Conservation (phyloP, 129 eudicot species). For the carrot (Daucus carota) region DNA sequence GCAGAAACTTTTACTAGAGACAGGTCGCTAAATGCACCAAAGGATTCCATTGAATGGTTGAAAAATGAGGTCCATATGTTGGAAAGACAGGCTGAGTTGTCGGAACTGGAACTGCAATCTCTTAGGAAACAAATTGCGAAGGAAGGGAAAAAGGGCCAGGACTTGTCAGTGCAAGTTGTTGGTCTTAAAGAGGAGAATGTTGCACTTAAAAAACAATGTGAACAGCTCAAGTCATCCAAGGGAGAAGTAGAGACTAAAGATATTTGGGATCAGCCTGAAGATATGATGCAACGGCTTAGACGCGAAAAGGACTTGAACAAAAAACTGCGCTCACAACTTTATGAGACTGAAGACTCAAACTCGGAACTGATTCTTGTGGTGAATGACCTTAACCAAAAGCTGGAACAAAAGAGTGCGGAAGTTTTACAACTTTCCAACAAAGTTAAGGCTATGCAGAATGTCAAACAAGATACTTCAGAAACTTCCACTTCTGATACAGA, state of each 20-base stretch:
- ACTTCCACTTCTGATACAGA: slow-evolving; percentile 16
- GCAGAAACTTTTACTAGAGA: slow-evolving; percentile 25
- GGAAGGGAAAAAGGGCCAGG: slow-evolving; percentile 70
- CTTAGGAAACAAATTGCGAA: slow-evolving; percentile 72
- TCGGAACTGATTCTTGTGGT: slow-evolving; percentile 52
- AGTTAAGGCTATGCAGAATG: slow-evolving; percentile 21
- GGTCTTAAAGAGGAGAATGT: slow-evolving; percentile 51
- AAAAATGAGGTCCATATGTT: slow-evolving; percentile 38
- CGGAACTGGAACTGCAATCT: slow-evolving; percentile 73
- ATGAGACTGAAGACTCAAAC: slow-evolving; percentile 65
- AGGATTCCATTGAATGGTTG: slow-evolving; percentile 24
- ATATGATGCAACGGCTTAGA: slow-evolving; percentile 34
- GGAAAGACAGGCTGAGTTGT: slow-evolving; percentile 66
- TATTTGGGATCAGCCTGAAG: slow-evolving; percentile 23
- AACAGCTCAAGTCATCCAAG: slow-evolving; percentile 29
- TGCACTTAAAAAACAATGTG: slow-evolving; percentile 46
- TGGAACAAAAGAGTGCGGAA: slow-evolving; percentile 50
- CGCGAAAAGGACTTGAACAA: slow-evolving; percentile 42
- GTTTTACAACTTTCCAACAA: slow-evolving; percentile 37
- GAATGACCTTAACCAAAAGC: slow-evolving; percentile 45
- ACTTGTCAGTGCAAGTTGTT: slow-evolving; percentile 32
- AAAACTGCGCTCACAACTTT: slow-evolving; percentile 31
- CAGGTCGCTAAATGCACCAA: slow-evolving; percentile 31
- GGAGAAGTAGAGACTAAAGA: slow-evolving; percentile 18
- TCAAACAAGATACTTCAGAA: slow-evolving; percentile 19